These are phyloP conservation scores for Nakaseomyces kungkrabaensis DNA, from an alignment of 1,139 yeast genomes.

Conservation along the genomic window DNA sequence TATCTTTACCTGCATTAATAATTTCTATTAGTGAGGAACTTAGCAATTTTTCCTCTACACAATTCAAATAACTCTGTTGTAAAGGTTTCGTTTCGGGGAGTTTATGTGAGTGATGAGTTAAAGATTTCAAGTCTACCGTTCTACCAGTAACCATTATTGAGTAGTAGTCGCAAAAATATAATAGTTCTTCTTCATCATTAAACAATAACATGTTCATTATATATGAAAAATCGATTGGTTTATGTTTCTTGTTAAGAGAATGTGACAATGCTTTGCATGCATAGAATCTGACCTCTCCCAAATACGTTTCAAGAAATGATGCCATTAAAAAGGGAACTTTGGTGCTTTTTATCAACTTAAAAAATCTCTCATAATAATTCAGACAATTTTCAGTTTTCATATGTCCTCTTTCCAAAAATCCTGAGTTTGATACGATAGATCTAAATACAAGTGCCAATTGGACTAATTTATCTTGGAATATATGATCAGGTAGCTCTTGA, in stretches of 20 bases:
- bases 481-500: constrained; percentile 53
- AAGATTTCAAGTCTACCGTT: constrained; percentile 49
- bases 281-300: constrained; percentile 68
- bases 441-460: constrained; percentile 67
- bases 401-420: constrained; percentile 48
- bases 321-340: constrained; percentile 61
- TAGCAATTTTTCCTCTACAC: constrained; percentile 42
- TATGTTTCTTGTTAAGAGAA: constrained; percentile 62
- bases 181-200: constrained; percentile 45
- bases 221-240: constrained; percentile 45
- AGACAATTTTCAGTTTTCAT: constrained; percentile 50
- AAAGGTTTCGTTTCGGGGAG: constrained; percentile 37
- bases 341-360: constrained; percentile 42
- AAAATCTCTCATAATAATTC: constrained; percentile 57
- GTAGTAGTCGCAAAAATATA: constrained; percentile 53
- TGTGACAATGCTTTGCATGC: constrained; percentile 62
- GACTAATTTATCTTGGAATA: constrained; percentile 48
- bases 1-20: constrained; percentile 32
- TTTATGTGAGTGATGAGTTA: constrained; percentile 38
- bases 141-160: constrained; percentile 42
- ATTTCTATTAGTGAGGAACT: constrained; percentile 20
- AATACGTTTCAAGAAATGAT: constrained; percentile 70
- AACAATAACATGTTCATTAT: constrained; percentile 53
- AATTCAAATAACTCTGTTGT: constrained; percentile 47
- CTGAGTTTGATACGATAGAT: constrained; percentile 54